phyloP scores from a whole-genome alignment of 106 monocot genomes.

The Platanthera guangdongensis region DNA sequence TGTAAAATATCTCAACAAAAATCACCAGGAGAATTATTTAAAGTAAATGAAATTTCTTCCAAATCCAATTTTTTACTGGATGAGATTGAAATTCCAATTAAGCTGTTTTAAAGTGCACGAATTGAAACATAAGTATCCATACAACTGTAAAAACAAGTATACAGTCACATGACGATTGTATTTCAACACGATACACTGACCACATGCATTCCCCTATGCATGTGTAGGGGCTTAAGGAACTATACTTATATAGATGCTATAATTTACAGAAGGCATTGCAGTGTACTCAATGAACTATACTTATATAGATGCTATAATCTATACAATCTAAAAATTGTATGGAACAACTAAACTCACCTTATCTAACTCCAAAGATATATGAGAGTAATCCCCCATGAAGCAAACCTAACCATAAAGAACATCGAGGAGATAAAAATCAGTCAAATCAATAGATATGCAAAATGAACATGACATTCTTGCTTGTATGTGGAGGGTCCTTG shows the following conservation, averaged over 20 bases:
- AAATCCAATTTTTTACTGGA: no score
- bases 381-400: slow-evolving; percentile 85
- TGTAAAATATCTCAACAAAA: background rate
- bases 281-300: background rate
- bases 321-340: background rate
- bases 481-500: no score
- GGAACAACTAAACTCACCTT: slow-evolving; percentile 40
- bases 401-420: slow-evolving; percentile 43
- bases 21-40: background rate
- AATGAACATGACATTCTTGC: background rate
- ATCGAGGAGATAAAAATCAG: background rate
- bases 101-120: no score
- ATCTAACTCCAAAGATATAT: slow-evolving; percentile 77
- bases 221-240: no score
- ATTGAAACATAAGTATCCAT: no score
- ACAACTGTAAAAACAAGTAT: no score
- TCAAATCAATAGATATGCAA: background rate
- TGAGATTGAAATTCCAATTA: no score
- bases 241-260: no score
- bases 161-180: background rate
- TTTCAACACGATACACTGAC: background rate
- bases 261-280: no score
- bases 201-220: background rate
- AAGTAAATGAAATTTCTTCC: background rate
- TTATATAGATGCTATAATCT: background rate